Conservation (phyloP, 2,329 filamentous ascomycete species). For the Endothia cerciana region DNA sequence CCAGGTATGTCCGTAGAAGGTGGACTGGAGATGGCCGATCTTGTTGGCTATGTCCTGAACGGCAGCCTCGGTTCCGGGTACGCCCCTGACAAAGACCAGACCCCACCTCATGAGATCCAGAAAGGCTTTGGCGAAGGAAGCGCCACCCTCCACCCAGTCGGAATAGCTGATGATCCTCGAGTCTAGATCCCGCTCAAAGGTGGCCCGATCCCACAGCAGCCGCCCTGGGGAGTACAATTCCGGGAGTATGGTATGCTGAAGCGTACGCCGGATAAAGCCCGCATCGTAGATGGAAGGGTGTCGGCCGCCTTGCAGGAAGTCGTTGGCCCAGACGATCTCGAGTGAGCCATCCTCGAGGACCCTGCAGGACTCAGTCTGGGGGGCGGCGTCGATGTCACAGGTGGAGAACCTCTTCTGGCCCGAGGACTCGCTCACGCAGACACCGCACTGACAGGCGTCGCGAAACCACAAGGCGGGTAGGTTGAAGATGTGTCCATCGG, state of each 20-base stretch:
- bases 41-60: slow-evolving; percentile 71
- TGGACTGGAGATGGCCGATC: slow-evolving; percentile 80
- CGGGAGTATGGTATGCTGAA: slow-evolving; percentile 42
- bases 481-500: not conserved
- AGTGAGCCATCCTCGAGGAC: slow-evolving; percentile 48
- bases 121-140: slow-evolving; percentile 64
- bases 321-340: slow-evolving; percentile 62
- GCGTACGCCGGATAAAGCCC: slow-evolving; percentile 32
- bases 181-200: slow-evolving; percentile 47
- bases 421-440: slow-evolving; percentile 60
- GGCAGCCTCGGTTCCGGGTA: slow-evolving; percentile 68
- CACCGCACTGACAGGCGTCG: slow-evolving; percentile 57
- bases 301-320: slow-evolving; percentile 41
- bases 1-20: slow-evolving; percentile 91
- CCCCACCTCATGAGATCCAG: slow-evolving; percentile 67
- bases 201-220: slow-evolving; percentile 47
- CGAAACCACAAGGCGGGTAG: slow-evolving; percentile 45
- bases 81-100: slow-evolving; percentile 74
- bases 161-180: slow-evolving; percentile 64
- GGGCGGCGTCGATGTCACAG: slow-evolving; percentile 43
- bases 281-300: slow-evolving; percentile 42
- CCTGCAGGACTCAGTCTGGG: slow-evolving; percentile 39
- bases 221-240: slow-evolving; percentile 33
- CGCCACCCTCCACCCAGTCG: slow-evolving; percentile 68
- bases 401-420: slow-evolving; percentile 60